Conservation (phyloP, 768 basidiomycete species). For the Nidularia pulvinata region DNA sequence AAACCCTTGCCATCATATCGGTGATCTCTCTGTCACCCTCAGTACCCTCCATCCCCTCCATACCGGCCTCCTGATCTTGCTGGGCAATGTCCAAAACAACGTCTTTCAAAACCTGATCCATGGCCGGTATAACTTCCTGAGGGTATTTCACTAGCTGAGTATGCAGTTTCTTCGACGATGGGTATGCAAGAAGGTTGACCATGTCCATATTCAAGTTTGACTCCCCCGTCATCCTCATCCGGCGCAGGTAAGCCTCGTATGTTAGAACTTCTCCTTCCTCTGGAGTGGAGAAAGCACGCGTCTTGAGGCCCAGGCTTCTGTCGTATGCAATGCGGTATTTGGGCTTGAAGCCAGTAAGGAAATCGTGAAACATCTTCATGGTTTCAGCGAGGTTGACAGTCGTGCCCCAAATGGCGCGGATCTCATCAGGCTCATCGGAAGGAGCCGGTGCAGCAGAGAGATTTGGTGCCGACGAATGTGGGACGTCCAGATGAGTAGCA, state of each 20-base stretch:
- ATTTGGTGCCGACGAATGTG: conserved; percentile 49
- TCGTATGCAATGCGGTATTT: conserved; percentile 84
- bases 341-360: conserved; percentile 89
- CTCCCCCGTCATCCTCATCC: conserved; percentile 91
- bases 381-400: conserved; percentile 91
- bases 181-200: conserved; percentile 84
- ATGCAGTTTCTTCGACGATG: conserved; percentile 81
- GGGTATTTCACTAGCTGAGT: conserved; percentile 90
- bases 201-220: conserved; percentile 93
- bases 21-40: conserved; percentile 85
- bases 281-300: conserved; percentile 51
- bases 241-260: conserved; percentile 81
- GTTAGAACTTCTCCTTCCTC: conserved; percentile 67
- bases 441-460: conserved; percentile 63
- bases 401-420: conserved; percentile 97
- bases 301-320: conserved; percentile 54
- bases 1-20: conserved; percentile 85
- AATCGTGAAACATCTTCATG: conserved; percentile 89
- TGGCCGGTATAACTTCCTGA: conserved; percentile 95
- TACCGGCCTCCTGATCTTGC: conserved; percentile 67
- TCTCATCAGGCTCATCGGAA: conserved; percentile 79
- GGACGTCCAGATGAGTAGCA: conserved; percentile 53
- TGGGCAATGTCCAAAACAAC: conserved; percentile 89
- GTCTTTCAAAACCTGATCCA: conserved; percentile 97
- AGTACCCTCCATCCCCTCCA: conserved; percentile 75